These are phyloP conservation scores for Stephania yunnanensis DNA, from an alignment of 164 flowering plant genomes.

Conservation along the genomic window DNA sequence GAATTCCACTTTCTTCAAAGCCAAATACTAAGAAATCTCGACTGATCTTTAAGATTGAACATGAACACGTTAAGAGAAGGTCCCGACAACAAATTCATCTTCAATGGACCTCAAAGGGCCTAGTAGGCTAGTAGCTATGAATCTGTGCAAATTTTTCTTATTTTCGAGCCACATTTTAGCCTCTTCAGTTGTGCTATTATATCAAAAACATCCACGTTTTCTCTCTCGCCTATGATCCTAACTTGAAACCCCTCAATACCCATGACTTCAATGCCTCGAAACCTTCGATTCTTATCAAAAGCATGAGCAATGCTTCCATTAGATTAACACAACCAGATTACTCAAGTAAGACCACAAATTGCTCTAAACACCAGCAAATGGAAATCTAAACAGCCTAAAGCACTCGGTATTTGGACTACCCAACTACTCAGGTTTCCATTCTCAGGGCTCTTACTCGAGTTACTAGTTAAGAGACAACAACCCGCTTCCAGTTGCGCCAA, in stretches of 20 bases:
- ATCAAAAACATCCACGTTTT: too few relatives aligned
- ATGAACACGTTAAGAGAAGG: not conserved
- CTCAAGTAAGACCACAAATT: not conserved
- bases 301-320: too few relatives aligned
- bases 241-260: not conserved
- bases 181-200: too few relatives aligned
- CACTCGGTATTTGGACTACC: too few relatives aligned
- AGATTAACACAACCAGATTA: not conserved
- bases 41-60: not conserved
- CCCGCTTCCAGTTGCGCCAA: too few relatives aligned
- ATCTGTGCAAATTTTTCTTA: too few relatives aligned
- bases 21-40: not conserved
- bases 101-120: not conserved
- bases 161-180: not conserved
- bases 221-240: not conserved
- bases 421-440: too few relatives aligned
- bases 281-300: too few relatives aligned
- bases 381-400: not conserved
- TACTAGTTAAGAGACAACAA: too few relatives aligned
- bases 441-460: too few relatives aligned
- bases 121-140: not conserved
- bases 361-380: not conserved
- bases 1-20: not conserved
- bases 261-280: not conserved
- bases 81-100: not conserved